A percentile compares a stretch with the other conserved stretches of the same genome.
Conservation (phyloP, 106 monocot genomes). For the Posidonia australis region DNA sequence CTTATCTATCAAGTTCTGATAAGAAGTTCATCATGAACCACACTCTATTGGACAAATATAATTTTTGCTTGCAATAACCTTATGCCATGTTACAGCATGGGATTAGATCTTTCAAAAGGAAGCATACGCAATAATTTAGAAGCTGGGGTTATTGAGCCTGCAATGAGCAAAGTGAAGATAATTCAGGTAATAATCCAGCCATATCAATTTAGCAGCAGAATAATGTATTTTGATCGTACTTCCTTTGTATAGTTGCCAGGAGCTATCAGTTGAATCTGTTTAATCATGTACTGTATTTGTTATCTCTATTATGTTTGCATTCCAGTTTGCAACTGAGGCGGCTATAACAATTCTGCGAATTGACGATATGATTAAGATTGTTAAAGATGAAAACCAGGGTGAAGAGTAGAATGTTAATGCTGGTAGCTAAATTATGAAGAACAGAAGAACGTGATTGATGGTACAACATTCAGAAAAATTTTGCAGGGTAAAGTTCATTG, state of each 20-base stretch:
- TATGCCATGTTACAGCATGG: slow-evolving; percentile 18
- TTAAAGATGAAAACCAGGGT: slow-evolving; percentile 58
- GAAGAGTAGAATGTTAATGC: slow-evolving; percentile 21
- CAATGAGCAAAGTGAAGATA: slow-evolving; percentile 99
- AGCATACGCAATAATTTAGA: slow-evolving; percentile 73
- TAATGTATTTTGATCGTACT: not conserved
- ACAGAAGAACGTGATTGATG: too few species aligned
- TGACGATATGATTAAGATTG: slow-evolving; percentile 88
- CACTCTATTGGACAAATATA: too few species aligned
- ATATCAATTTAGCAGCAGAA: not conserved
- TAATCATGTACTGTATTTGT: too few species aligned
- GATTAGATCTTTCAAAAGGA: slow-evolving; percentile 75
- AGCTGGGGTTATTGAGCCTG: slow-evolving; percentile 93
- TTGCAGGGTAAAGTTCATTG: too few species aligned
- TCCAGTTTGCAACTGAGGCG: slow-evolving; percentile 93
- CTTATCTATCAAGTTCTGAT: too few species aligned
- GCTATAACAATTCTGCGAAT: slow-evolving; percentile 96
- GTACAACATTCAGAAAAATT: too few species aligned
- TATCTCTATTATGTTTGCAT: not conserved
- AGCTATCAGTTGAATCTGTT: not conserved
- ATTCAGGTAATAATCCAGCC: slow-evolving; percentile 41
- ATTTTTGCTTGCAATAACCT: too few species aligned
- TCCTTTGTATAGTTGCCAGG: too few species aligned
- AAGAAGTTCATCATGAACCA: too few species aligned
- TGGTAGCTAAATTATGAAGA: too few species aligned